Conservation (phyloP, 768 basidiomycete species). For the Boletus reticuloceps region DNA sequence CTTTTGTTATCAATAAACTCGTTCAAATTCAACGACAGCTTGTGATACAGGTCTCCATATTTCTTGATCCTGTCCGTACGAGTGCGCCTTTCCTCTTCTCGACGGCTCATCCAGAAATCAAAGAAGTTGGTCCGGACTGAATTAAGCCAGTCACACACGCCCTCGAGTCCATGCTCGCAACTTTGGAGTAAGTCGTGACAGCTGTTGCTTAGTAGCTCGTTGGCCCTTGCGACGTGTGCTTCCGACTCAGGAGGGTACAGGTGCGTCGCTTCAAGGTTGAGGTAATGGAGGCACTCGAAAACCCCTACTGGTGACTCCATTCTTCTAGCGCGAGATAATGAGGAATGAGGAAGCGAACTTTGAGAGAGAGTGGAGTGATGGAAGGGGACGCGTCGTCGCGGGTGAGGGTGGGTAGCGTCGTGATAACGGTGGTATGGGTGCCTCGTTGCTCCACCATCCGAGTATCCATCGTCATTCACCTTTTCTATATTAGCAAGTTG, state of each 20-base stretch:
- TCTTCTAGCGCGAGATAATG: slow-evolving; percentile 31
- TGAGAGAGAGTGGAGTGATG: slow-evolving; percentile 33
- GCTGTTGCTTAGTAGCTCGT: slow-evolving; percentile 47
- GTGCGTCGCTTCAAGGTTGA: slow-evolving; percentile 59
- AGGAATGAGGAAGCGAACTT: slow-evolving; percentile 37
- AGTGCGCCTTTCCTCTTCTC: slow-evolving; percentile 27
- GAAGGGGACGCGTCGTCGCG: slow-evolving; percentile 9
- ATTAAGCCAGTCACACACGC: slow-evolving; percentile 51
- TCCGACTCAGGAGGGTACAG: slow-evolving; percentile 48
- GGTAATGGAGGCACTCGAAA: slow-evolving; percentile 68
- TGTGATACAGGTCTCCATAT: slow-evolving; percentile 35
- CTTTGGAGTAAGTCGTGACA: slow-evolving; percentile 51
- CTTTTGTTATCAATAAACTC: slow-evolving; percentile 49
- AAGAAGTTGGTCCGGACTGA: slow-evolving; percentile 37
- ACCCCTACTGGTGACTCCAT: slow-evolving; percentile 64
- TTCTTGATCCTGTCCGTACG: slow-evolving; percentile 36
- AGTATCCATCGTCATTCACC: not conserved
- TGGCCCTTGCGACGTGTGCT: slow-evolving; percentile 41
- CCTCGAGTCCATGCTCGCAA: slow-evolving; percentile 39
- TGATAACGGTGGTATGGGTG: not conserved
- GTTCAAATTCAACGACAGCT: slow-evolving; percentile 38
- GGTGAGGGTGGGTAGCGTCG: not conserved
- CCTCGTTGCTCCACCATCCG: not conserved
- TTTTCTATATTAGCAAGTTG: not conserved
- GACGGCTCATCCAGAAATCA: slow-evolving; percentile 31